Conservation (phyloP, 148 eudicot genomes). For the Tetragonia tetragonoides region DNA sequence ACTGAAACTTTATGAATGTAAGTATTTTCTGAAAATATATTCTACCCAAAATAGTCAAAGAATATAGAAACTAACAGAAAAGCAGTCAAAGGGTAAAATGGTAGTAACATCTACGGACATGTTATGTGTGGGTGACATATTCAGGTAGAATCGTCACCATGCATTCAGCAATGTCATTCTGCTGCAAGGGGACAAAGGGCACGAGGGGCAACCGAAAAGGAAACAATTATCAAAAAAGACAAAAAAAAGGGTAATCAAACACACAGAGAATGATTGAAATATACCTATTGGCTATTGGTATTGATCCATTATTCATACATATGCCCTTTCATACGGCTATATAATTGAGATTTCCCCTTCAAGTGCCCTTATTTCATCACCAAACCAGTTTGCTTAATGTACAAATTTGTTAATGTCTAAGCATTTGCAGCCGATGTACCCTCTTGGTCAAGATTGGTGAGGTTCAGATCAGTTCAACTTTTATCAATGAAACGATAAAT, state of each 20-base stretch:
- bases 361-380: not conserved
- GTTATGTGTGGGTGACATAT: not conserved
- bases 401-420: not conserved
- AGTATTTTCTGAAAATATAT: too few species aligned
- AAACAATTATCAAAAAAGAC: constrained; percentile 5
- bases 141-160: not conserved
- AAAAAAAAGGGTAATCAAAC: not conserved
- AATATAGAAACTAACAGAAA: too few species aligned
- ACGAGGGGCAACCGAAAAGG: not conserved
- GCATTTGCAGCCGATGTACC: too few species aligned
- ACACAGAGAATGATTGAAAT: not conserved
- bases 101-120: not conserved
- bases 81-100: not conserved
- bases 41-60: too few species aligned
- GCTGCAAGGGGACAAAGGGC: not conserved
- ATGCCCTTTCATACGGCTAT: constrained; percentile 5
- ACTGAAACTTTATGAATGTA: too few species aligned
- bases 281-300: too few species aligned
- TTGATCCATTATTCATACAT: not conserved
- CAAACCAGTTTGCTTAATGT: not conserved
- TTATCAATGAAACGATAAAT: too few species aligned
- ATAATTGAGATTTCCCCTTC: not conserved
- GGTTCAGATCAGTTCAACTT: too few species aligned
- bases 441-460: too few species aligned
- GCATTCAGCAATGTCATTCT: not conserved